These are phyloP conservation scores for Penicillium concentricum DNA, from an alignment of 2,329 filamentous ascomycete genomes.

Conservation along the genomic window DNA sequence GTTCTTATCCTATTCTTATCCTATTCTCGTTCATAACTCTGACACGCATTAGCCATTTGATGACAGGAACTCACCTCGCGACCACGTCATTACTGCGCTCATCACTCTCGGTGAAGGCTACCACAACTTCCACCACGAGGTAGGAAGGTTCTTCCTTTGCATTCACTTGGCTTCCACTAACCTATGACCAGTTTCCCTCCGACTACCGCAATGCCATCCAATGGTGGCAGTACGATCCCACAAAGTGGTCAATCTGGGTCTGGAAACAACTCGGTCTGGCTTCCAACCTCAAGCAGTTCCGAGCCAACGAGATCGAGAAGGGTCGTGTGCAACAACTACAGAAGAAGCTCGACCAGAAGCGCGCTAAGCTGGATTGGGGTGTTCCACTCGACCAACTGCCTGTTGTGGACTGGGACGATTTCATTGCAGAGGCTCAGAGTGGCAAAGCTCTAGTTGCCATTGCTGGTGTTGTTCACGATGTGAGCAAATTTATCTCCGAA, in stretches of 20 bases:
- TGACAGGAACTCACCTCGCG: slow-evolving; percentile 80
- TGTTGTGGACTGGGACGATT: slow-evolving; percentile 83
- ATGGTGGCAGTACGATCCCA: slow-evolving; percentile 85
- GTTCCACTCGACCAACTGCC: slow-evolving; percentile 80
- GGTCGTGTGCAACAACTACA: slow-evolving; percentile 82
- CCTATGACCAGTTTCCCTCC: slow-evolving; percentile 61
- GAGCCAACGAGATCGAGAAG: slow-evolving; percentile 88
- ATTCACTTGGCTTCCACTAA: background rate
- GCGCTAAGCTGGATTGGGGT: slow-evolving; percentile 79
- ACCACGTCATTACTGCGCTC: slow-evolving; percentile 77
- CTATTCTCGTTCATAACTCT: background rate
- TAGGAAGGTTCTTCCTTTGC: background rate
- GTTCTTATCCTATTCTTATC: background rate
- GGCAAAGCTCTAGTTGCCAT: slow-evolving; percentile 75
- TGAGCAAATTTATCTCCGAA: slow-evolving; percentile 79
- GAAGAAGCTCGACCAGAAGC: slow-evolving; percentile 91
- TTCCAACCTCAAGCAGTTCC: slow-evolving; percentile 87
- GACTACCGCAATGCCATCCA: slow-evolving; percentile 85
- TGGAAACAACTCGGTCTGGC: slow-evolving; percentile 80
- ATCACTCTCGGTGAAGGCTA: slow-evolving; percentile 82
- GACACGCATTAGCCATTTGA: slow-evolving; percentile 62
- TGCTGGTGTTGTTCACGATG: slow-evolving; percentile 82
- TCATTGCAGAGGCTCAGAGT: slow-evolving; percentile 72
- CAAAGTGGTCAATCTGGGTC: slow-evolving; percentile 76
- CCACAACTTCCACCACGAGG: slow-evolving; percentile 87